These are phyloP conservation scores for Wickerhamiella sergipiensis DNA, from an alignment of 805 yeast genomes.

Conservation along the genomic window DNA sequence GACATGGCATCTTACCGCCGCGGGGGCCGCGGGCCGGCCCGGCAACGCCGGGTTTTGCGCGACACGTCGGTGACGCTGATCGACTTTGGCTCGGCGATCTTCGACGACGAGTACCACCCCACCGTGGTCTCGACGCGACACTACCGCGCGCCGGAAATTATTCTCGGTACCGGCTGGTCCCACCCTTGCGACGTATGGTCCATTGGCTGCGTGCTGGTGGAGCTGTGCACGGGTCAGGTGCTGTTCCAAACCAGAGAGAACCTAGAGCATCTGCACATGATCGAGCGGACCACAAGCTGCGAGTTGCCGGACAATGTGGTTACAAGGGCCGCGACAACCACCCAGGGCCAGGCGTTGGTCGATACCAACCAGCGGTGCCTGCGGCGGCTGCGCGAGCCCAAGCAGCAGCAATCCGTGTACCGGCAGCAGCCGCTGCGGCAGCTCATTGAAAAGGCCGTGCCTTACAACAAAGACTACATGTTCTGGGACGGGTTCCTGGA, in stretches of 20 bases:
- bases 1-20: constrained; percentile 8
- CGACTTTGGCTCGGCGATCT: constrained; percentile 95
- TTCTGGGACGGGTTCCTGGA: constrained; percentile 80
- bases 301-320: constrained; percentile 23
- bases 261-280: constrained; percentile 86
- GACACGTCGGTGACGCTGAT: constrained; percentile 79
- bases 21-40: constrained; percentile 6
- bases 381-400: constrained; percentile 9
- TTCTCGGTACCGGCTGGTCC: constrained; percentile 92
- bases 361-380: constrained; percentile 6
- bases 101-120: constrained; percentile 86
- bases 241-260: constrained; percentile 91
- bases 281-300: constrained; percentile 62
- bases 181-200: constrained; percentile 97
- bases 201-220: constrained; percentile 84
- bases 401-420: constrained; percentile 7
- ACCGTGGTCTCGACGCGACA: constrained; percentile 89
- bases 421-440: constrained; percentile 9
- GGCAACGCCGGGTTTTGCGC: constrained; percentile 36
- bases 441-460: constrained; percentile 10
- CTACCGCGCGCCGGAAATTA: constrained; percentile 94
- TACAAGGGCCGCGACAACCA: constrained; percentile 14
- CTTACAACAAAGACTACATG: constrained; percentile 31
- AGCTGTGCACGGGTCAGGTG: constrained; percentile 86
- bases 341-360: constrained; percentile 10